Evolutionary conservation across 75 land plant genomes (phyloP).

Genomic region (Sequoia sempervirens): DNA sequence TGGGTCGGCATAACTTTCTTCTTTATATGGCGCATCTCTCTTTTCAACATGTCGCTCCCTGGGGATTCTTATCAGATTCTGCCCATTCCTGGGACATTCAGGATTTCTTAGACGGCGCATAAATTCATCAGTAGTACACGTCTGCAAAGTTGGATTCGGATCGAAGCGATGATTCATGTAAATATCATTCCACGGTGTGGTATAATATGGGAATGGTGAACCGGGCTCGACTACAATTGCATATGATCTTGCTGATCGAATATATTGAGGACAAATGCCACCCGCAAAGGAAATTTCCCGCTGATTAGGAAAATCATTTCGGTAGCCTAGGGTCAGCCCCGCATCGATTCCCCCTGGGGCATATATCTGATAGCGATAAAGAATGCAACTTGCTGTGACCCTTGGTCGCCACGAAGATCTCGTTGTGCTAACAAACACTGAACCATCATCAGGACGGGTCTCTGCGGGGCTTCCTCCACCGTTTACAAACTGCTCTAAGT

Average conservation of each 20-base stretch:
- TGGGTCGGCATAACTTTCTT: not conserved
- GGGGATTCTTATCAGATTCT: not conserved
- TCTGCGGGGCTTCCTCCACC: not conserved
- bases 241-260: not conserved
- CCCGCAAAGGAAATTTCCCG: not conserved
- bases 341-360: constrained; percentile 2
- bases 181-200: too few relatives aligned
- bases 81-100: not conserved
- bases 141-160: not conserved
- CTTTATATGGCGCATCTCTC: not conserved
- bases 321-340: too few relatives aligned
- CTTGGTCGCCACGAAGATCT: not conserved
- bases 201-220: not conserved
- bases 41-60: too few relatives aligned
- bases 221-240: not conserved
- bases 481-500: not conserved
- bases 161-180: not conserved
- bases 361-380: not conserved
- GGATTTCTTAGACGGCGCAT: not conserved
- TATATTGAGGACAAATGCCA: not conserved
- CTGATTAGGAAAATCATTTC: not conserved
- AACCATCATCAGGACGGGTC: not conserved
- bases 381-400: not conserved
- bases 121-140: not conserved
- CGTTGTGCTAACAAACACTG: not conserved